Evolutionary conservation across 768 basidiomycete genomes (phyloP), one percentile per base, ranked within the genome.

Genomic region (Lactarius trivialis): DNA sequence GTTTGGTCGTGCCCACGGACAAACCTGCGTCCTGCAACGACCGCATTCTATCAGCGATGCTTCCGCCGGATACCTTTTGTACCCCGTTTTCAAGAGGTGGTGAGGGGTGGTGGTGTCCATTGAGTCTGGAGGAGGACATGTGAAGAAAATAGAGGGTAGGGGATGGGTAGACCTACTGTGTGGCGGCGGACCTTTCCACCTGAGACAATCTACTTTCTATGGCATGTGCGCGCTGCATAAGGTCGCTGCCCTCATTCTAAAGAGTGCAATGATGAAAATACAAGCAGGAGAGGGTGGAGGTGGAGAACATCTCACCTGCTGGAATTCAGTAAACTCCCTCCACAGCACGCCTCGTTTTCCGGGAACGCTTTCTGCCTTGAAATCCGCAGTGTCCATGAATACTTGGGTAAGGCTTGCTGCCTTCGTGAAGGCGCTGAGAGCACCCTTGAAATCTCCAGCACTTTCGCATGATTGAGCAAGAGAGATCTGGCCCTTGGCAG

Each of bases 31-130:
- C 84, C 70, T 86, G 81, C 21, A 96, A 74, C 17, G 88, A 84
- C 67, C 81, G 84, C 74, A 93, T 80, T 55, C 93, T 82, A 75
- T 93, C 92, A 28, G 88, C 88, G 61, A 96, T 91, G 55, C 83
- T 85, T 7, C 79, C 84, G n/a, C 84, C 86, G 2, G 81, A 60
- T 1, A 67, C 68, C 63, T 79, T 79, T 60, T 65, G 65, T 21
- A 70, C 67, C 1, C 65, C 59, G 43, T 64, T 64, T 48, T 56
- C 33, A 41, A 58, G 21, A 36, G 60, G 30, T 26, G 60, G 49
- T 4, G 58, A 53, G 11, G 43, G 65, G 45, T 68, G 60, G 15
- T 43, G 65, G 50, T 68, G 60, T 14, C 61, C 66, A 48, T 65
- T 53, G 36, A 61, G 41, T 32, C 57, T 64, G 56, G 50, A n/a